These are phyloP conservation scores for Dipteronia dyeriana DNA, from an alignment of 345 rosid genomes.

Conservation along the genomic window DNA sequence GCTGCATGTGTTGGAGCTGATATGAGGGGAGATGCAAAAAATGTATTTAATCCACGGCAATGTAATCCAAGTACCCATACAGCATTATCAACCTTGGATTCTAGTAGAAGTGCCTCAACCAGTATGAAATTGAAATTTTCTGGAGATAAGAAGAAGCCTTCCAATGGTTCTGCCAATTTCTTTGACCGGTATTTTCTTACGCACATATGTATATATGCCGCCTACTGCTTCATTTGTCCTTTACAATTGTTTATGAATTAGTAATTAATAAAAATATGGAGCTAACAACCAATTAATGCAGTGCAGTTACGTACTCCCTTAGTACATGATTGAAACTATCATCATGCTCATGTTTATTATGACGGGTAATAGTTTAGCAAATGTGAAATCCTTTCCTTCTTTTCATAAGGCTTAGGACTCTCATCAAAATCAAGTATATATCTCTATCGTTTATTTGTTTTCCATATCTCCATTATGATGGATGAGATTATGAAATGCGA, in stretches of 20 bases:
- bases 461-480: background rate
- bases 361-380: background rate
- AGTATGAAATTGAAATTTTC: conserved; percentile 31
- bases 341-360: background rate
- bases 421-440: background rate
- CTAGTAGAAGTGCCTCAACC: conserved; percentile 29
- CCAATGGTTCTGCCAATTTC: conserved; percentile 46
- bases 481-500: background rate
- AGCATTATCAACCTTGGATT: conserved; percentile 33
- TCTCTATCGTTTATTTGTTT: background rate
- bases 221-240: conserved; percentile 13
- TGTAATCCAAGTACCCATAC: conserved; percentile 31
- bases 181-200: conserved; percentile 69
- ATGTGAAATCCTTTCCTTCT: background rate
- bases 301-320: background rate
- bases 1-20: conserved; percentile 15
- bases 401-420: background rate
- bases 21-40: conserved; percentile 24
- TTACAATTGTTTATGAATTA: background rate
- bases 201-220: background rate
- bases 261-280: background rate
- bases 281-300: background rate
- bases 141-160: conserved; percentile 49
- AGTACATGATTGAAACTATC: background rate
- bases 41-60: conserved; percentile 31